Evolutionary conservation across 2,329 filamentous ascomycete species (phyloP), one percentile per base, ranked within the genome.

Genomic region (Arthrobotrys megalospora): DNA sequence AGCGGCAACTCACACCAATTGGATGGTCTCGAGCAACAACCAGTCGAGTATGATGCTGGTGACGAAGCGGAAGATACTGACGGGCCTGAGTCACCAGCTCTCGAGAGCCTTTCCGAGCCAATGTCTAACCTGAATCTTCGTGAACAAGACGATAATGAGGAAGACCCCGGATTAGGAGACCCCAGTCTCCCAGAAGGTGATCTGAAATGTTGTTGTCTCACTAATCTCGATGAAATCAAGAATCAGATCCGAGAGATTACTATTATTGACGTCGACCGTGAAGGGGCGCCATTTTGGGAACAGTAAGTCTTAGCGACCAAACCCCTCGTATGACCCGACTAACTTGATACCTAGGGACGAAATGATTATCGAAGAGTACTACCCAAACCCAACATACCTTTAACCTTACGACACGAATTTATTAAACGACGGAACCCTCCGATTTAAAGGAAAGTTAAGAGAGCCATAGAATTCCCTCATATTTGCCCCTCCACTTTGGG

Each of bases 261-360:
- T 6, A 63, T 70, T 10, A 47, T 70, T 4, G 66, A 70, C 28
- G 66, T 70, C 2, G 66, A 70, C 41, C 53, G 41, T 12, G n/a
- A 70, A 47, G 53, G 66, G 14, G 53, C 21, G 8, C 43, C 53
- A 11, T 62, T 70, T 38, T 70, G 66, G 66, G 53, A 70, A 10
- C 32, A 24, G 66, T 70, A 62, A 62, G 66, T 48, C 12, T 32
- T 34, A n/a, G n/a, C n/a, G n/a, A 1, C 19, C 32, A 19, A 2
- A 32, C 21, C 21, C 5, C 28, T 1, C 11, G 21, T 21, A 14
- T 19, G 1, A 11, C 41, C 14, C 47, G 1, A 14, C 19, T 52
- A 21, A 43, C 6, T 10, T 4, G 21, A 6, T 41, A 10, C 7
- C 11, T 50, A 70, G 66, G 6, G 66, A 70, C 19, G 66, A 70